phyloP scores from a whole-genome alignment of 2,329 filamentous ascomycete genomes.

The Parafenestella ontariensis region DNA sequence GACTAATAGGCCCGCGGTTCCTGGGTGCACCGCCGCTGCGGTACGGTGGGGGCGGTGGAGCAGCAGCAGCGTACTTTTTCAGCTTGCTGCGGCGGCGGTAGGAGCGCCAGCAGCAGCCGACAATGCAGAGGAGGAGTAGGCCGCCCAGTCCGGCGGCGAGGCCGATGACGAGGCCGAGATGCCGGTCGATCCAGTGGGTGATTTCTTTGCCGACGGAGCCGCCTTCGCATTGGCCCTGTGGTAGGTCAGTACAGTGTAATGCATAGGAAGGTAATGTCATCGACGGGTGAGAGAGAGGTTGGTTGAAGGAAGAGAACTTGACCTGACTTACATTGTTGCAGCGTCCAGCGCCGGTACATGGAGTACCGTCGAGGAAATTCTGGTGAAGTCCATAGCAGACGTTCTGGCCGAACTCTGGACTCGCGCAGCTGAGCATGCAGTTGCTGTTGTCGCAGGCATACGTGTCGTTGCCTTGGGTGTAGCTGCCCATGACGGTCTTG shows the following conservation, averaged over 20 bases:
- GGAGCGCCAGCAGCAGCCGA: slow-evolving; percentile 70
- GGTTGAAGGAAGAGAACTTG: background rate
- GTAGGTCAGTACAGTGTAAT: slow-evolving; percentile 8
- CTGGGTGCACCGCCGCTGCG: slow-evolving; percentile 1
- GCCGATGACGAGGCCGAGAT: slow-evolving; percentile 84
- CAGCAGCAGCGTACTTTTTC: slow-evolving; percentile 23
- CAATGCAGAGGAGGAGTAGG: slow-evolving; percentile 69
- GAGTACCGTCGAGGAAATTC: slow-evolving; percentile 92
- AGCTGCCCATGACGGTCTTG: slow-evolving; percentile 78
- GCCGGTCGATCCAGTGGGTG: slow-evolving; percentile 74
- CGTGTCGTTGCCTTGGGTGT: slow-evolving; percentile 77
- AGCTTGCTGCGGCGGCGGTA: slow-evolving; percentile 45
- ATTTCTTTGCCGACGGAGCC: slow-evolving; percentile 74
- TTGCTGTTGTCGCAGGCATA: slow-evolving; percentile 76
- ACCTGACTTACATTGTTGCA: slow-evolving; percentile 75
- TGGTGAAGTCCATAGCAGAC: slow-evolving; percentile 81
- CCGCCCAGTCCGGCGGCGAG: slow-evolving; percentile 74
- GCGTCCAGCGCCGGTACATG: slow-evolving; percentile 78
- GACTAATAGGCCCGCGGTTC: background rate
- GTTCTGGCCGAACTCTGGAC: slow-evolving; percentile 69
- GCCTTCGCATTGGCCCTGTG: slow-evolving; percentile 75
- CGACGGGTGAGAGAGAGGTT: background rate
- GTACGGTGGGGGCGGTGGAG: slow-evolving; percentile 11
- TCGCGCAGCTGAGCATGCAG: slow-evolving; percentile 79
- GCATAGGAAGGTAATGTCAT: no score